These are phyloP conservation scores for Paspalum vaginatum DNA, from an alignment of 176 grass and related monocot species.

Conservation along the genomic window DNA sequence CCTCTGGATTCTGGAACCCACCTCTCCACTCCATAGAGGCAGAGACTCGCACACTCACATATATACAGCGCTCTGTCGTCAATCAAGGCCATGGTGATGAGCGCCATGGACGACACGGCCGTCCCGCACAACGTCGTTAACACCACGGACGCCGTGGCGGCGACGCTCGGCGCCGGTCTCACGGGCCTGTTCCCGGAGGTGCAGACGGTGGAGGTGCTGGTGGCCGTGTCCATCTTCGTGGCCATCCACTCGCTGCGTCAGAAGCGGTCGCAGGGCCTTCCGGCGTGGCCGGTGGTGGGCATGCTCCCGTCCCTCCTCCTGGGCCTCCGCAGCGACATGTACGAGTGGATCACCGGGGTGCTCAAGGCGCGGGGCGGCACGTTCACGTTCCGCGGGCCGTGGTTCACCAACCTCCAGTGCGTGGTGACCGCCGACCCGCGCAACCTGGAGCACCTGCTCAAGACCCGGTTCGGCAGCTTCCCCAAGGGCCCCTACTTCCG, in stretches of 20 bases:
- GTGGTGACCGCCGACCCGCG: conserved; percentile 87
- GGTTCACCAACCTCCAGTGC: conserved; percentile 89
- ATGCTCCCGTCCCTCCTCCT: conserved; percentile 91
- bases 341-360: conserved; percentile 89
- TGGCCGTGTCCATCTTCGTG: conserved; percentile 75
- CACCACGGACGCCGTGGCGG: not conserved
- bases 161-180: not conserved
- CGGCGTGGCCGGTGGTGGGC: conserved; percentile 75
- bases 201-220: conserved; percentile 65
- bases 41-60: too few species aligned
- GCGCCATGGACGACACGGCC: conserved; percentile 12
- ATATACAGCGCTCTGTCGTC: too few species aligned
- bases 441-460: conserved; percentile 94
- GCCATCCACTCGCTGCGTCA: conserved; percentile 68
- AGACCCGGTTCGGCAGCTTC: conserved; percentile 79
- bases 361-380: conserved; percentile 69
- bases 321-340: conserved; percentile 72
- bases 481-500: conserved; percentile 94
- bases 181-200: conserved; percentile 49
- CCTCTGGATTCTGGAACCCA: too few species aligned
- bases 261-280: conserved; percentile 56
- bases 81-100: conserved; percentile 16
- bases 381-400: conserved; percentile 78
- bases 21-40: too few species aligned
- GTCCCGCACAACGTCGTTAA: not conserved